phyloP scores from a whole-genome alignment of 2,329 filamentous ascomycete genomes.

The Ilyonectria destructans region DNA sequence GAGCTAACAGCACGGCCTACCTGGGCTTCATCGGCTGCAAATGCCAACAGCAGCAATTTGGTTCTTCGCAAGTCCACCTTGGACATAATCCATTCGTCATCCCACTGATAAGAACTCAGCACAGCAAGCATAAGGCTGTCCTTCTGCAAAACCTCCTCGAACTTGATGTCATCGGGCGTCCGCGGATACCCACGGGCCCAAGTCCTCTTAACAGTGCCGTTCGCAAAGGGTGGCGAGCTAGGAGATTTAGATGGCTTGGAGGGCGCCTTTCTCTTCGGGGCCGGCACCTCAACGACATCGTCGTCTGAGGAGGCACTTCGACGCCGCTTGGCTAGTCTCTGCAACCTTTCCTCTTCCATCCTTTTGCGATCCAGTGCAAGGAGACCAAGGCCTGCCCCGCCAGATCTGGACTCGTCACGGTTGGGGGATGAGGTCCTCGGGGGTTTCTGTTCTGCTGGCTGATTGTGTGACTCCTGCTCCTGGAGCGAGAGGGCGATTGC shows the following conservation, averaged over 20 bases:
- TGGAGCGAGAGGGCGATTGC: conserved; percentile 74
- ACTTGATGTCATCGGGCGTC: conserved; percentile 81
- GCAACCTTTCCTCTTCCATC: conserved; percentile 90
- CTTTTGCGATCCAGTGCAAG: conserved; percentile 80
- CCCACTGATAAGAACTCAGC: conserved; percentile 90
- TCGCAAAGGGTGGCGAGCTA: conserved; percentile 60
- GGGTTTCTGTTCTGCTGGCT: conserved; percentile 36
- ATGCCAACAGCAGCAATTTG: conserved; percentile 74
- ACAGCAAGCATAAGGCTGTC: conserved; percentile 82
- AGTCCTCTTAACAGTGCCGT: conserved; percentile 85
- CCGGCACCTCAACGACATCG: conserved; percentile 50
- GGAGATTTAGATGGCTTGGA: conserved; percentile 29
- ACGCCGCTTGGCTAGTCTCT: conserved; percentile 74
- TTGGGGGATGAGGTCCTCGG: conserved; percentile 35
- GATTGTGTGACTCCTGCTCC: conserved; percentile 41
- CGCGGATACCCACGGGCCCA: conserved; percentile 78
- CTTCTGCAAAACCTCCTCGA: conserved; percentile 89
- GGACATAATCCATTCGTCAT: conserved; percentile 83
- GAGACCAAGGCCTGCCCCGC: conserved; percentile 54
- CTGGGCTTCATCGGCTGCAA: conserved; percentile 67
- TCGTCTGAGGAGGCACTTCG: conserved; percentile 45
- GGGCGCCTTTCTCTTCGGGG: conserved; percentile 46
- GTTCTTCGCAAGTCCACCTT: conserved; percentile 77
- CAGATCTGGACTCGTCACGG: conserved; percentile 40
- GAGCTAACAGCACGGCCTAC: conserved; percentile 55